A percentile compares a stretch with the other conserved stretches of the same genome.
Evolutionary conservation across 257 asterid genomes (phyloP).

Genomic region (Jacaranda mimosifolia): DNA sequence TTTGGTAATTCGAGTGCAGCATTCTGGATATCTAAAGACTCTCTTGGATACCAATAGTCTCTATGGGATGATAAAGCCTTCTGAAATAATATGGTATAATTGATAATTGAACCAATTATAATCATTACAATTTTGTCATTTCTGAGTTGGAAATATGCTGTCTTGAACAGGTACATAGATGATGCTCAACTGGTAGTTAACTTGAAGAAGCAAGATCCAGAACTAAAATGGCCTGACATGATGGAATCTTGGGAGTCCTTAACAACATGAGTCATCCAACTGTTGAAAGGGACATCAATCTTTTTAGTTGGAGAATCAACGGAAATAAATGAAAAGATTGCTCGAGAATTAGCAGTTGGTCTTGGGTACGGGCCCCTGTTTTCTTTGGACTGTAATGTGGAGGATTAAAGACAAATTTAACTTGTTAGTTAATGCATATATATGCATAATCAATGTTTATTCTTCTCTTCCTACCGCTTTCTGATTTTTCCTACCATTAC

Average conservation of each 20-base stretch:
- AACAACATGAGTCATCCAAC: constrained; percentile 69
- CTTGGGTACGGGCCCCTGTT: constrained; percentile 68
- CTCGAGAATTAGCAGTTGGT: constrained; percentile 90
- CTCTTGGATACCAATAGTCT: constrained; percentile 74
- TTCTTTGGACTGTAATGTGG: constrained; percentile 21
- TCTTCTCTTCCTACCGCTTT: constrained; percentile 18
- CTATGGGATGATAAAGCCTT: constrained; percentile 82
- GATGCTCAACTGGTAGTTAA: constrained; percentile 80
- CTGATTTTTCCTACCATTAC: neutral
- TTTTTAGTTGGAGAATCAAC: constrained; percentile 92
- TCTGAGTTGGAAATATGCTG: neutral
- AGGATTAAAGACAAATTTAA: neutral
- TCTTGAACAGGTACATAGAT: constrained; percentile 79
- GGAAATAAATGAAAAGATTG: constrained; percentile 80
- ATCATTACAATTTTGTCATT: neutral
- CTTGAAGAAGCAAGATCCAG: constrained; percentile 85
- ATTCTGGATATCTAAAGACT: constrained; percentile 63
- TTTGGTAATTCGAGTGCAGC: constrained; percentile 65
- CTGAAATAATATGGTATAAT: constrained; percentile 87
- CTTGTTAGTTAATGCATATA: neutral
- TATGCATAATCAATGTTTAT: neutral
- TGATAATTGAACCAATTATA: constrained; percentile 7
- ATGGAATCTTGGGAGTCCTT: constrained; percentile 96
- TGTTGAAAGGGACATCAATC: constrained; percentile 82
- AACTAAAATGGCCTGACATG: constrained; percentile 92